Conservation (phyloP, 1,284 basidiomycete genomes). For the Somion occarium region DNA sequence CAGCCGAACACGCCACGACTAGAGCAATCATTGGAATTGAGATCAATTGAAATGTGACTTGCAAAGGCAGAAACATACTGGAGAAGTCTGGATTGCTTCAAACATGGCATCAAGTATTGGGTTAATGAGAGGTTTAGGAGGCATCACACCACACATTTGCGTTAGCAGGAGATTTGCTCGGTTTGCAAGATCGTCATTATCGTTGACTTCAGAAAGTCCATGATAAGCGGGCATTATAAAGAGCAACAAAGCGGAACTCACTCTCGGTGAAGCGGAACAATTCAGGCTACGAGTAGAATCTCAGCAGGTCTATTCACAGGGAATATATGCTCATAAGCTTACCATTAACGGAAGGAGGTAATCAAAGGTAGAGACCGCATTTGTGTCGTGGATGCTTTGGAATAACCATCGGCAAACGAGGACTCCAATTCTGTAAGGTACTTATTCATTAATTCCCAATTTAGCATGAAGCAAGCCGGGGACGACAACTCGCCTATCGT, state of each 20-base stretch:
- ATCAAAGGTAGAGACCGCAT: slow-evolving; percentile 72
- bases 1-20: slow-evolving; percentile 72
- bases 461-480: slow-evolving; percentile 1
- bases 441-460: background rate
- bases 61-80: slow-evolving; percentile 44
- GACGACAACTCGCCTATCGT: slow-evolving; percentile 61
- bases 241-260: slow-evolving; percentile 21
- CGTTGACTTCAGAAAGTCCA: slow-evolving; percentile 46
- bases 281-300: slow-evolving; percentile 62
- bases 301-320: too few species aligned
- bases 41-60: background rate
- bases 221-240: background rate
- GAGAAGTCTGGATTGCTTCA: slow-evolving; percentile 58
- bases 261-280: slow-evolving; percentile 69
- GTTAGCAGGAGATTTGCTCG: slow-evolving; percentile 58
- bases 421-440: slow-evolving; percentile 46
- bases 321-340: slow-evolving; percentile 16
- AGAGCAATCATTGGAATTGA: background rate
- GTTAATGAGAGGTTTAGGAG: slow-evolving; percentile 53
- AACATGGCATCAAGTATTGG: slow-evolving; percentile 62
- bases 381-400: slow-evolving; percentile 67
- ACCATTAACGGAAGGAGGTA: slow-evolving; percentile 80
- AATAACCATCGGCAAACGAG: slow-evolving; percentile 75
- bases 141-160: slow-evolving; percentile 71
- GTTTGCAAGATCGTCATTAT: slow-evolving; percentile 63